A percentile compares a stretch with the other conserved stretches of the same genome.
Evolutionary conservation across 192 early-diverging fungal species (phyloP).

Genomic region (Spizellomyces sp.): DNA sequence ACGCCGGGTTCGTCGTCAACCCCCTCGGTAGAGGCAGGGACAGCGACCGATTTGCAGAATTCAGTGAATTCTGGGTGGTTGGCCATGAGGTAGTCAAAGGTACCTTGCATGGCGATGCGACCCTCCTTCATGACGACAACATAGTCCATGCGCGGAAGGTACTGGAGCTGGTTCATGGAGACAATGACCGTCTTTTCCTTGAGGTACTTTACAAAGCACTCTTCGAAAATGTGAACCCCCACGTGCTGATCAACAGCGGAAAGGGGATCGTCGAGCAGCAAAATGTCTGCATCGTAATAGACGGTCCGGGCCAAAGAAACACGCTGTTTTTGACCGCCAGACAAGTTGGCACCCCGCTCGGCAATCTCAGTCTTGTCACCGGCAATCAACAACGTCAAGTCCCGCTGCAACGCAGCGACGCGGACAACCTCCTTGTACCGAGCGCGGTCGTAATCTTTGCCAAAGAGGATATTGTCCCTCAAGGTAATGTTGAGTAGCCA

Average conservation of each 20-base stretch:
- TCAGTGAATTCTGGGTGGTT: constrained; percentile 24
- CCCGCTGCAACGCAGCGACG: constrained; percentile 62
- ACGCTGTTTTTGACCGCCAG: constrained; percentile 72
- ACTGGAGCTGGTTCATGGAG: constrained; percentile 74
- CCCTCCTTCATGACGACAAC: constrained; percentile 65
- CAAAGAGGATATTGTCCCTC: constrained; percentile 83
- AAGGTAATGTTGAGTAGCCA: constrained; percentile 74
- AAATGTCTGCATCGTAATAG: constrained; percentile 76
- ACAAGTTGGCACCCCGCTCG: constrained; percentile 63
- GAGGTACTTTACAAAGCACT: constrained; percentile 50
- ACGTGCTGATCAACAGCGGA: constrained; percentile 70
- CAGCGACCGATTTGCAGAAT: constrained; percentile 15
- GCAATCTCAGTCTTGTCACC: constrained; percentile 65
- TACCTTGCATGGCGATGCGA: constrained; percentile 55
- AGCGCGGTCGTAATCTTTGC: constrained; percentile 55
- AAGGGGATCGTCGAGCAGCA: constrained; percentile 82
- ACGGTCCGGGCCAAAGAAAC: constrained; percentile 78
- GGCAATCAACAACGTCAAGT: constrained; percentile 63
- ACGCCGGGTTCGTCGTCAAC: constrained; percentile 39
- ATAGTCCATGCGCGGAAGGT: constrained; percentile 57
- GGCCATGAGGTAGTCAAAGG: constrained; percentile 52
- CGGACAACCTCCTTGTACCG: constrained; percentile 63
- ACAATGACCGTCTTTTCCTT: constrained; percentile 62
- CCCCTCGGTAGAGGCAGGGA: constrained; percentile 20
- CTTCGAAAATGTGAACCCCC: constrained; percentile 64